phyloP scores from a whole-genome alignment of 352 stramenopile genomes.

The Phytophthora megakarya region DNA sequence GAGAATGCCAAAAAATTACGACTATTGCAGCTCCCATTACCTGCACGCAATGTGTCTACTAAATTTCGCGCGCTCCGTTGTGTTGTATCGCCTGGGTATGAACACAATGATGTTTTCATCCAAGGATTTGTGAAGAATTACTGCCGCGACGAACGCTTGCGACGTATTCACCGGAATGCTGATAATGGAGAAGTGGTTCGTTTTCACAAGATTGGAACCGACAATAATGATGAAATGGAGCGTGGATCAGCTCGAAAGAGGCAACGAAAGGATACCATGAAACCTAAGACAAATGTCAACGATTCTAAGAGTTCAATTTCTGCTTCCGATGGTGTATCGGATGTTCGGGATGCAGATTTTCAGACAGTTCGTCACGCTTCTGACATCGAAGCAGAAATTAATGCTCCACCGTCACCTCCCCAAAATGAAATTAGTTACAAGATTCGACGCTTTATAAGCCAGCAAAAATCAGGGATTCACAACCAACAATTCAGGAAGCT shows the following conservation, averaged over 20 bases:
- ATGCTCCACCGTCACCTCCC: constrained; percentile 1
- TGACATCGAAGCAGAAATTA: constrained; percentile 21
- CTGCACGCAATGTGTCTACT: constrained; percentile 76
- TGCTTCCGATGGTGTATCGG: constrained; percentile 5
- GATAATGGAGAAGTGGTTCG: constrained; percentile 62
- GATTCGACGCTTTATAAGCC: constrained; percentile 69
- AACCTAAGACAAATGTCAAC: background rate
- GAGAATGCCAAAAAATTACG: constrained; percentile 55
- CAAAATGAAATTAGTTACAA: constrained; percentile 66
- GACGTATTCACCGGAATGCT: constrained; percentile 66
- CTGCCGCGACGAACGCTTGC: constrained; percentile 73
- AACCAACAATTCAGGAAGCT: constrained; percentile 75
- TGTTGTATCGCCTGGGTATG: constrained; percentile 65
- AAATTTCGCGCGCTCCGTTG: constrained; percentile 79
- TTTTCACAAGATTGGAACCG: constrained; percentile 46
- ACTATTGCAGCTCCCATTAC: constrained; percentile 68
- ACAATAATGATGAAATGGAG: constrained; percentile 43
- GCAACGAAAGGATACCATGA: constrained; percentile 9
- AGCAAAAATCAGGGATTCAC: constrained; percentile 59
- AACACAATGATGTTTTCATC: constrained; percentile 73
- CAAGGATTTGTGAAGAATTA: constrained; percentile 81
- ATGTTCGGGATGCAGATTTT: background rate
- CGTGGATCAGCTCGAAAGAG: constrained; percentile 31
- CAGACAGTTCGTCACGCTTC: constrained; percentile 18
- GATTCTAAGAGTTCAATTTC: constrained; percentile 4